Percentiles rank a stretch among this genome's conserved stretches.
phyloP scores from a whole-genome alignment of 257 asterid species.

The Przewalskia tangutica region DNA sequence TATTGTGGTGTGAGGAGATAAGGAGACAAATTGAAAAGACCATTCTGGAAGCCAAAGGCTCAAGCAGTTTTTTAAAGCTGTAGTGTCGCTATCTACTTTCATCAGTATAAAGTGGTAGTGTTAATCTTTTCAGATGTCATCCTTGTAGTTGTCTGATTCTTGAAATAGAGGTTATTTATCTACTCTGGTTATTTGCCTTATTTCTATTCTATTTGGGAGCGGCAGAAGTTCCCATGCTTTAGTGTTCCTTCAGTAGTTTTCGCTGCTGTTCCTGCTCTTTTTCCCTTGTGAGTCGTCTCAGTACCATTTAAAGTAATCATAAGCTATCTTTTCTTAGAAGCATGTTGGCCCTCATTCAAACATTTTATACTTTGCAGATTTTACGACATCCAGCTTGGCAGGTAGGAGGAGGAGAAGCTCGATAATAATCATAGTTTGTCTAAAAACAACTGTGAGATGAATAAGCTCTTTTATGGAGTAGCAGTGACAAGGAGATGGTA shows the following conservation, averaged over 20 bases:
- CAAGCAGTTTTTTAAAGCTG: not conserved
- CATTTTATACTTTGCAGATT: constrained; percentile 33
- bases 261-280: not conserved
- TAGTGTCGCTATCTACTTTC: not conserved
- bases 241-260: not conserved
- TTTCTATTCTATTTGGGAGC: not conserved
- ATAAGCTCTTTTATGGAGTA: constrained; percentile 24
- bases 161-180: not conserved
- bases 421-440: constrained; percentile 12
- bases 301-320: not conserved
- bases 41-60: not conserved
- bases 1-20: not conserved
- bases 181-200: not conserved
- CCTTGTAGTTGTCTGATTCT: not conserved
- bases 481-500: constrained; percentile 26
- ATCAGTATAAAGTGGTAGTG: not conserved
- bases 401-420: constrained; percentile 12
- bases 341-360: not conserved
- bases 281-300: not conserved
- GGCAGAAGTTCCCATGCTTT: not conserved
- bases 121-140: not conserved
- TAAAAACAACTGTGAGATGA: constrained; percentile 12
- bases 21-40: not conserved
- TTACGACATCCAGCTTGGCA: constrained; percentile 22
- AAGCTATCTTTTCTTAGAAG: not conserved